Percentiles rank a stretch among this genome's conserved stretches.
Conservation (phyloP, 345 rosid genomes). For the Lepidium africanum region DNA sequence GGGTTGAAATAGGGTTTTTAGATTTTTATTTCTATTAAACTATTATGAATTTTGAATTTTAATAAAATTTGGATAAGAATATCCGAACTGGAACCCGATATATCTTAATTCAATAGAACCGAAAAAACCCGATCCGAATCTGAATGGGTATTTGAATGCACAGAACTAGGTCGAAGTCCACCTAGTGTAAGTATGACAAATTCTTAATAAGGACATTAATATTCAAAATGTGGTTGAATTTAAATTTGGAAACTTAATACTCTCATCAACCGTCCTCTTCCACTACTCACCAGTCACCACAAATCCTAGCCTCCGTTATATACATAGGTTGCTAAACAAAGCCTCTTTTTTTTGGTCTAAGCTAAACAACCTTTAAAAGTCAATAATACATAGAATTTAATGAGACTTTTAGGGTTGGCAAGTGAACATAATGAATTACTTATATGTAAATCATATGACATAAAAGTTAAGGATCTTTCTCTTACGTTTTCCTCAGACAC, state of each 20-base stretch:
- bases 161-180: neutral
- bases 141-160: too few relatives aligned
- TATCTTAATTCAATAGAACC: too few relatives aligned
- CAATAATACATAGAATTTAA: neutral
- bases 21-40: too few relatives aligned
- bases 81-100: too few relatives aligned
- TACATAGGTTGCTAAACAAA: neutral
- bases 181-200: neutral
- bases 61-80: too few relatives aligned
- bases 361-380: neutral
- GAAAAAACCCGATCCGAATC: too few relatives aligned
- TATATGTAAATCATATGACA: neutral
- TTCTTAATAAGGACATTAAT: neutral
- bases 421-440: neutral
- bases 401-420: neutral
- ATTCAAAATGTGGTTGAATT: conserved; percentile 1
- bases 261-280: conserved; percentile 19
- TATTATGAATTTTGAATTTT: too few relatives aligned
- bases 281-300: neutral
- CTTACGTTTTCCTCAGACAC: conserved; percentile 22
- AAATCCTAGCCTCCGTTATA: neutral
- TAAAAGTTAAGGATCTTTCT: neutral
- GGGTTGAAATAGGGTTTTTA: too few relatives aligned
- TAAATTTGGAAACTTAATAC: neutral
- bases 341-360: too few relatives aligned